A percentile compares a stretch with the other conserved stretches of the same genome.
These are phyloP conservation scores for Oehlia diaphana DNA, from an alignment of 192 early-diverging fungal genomes.

Conservation along the genomic window DNA sequence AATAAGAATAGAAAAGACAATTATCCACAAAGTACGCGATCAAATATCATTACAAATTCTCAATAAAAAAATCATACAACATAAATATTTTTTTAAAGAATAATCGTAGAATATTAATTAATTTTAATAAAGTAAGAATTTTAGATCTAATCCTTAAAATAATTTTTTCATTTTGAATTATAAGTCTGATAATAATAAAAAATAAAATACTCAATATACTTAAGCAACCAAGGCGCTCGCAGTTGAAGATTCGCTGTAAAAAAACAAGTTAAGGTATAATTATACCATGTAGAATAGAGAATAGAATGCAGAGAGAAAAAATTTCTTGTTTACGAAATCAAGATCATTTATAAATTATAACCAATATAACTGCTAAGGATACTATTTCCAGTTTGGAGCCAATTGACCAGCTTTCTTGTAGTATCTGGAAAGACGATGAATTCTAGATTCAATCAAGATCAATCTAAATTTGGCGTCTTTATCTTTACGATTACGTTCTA, in stretches of 20 bases:
- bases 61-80: neutral
- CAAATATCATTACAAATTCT: neutral
- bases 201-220: neutral
- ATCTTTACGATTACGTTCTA: slow-evolving; percentile 99
- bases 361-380: slow-evolving; percentile 40
- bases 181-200: neutral
- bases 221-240: slow-evolving; percentile 31
- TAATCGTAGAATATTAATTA: too few species aligned
- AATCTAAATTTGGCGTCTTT: slow-evolving; percentile 98
- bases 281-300: neutral
- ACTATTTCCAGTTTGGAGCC: slow-evolving; percentile 99
- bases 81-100: neutral
- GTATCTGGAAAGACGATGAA: slow-evolving; percentile 98
- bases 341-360: neutral
- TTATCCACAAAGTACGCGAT: neutral
- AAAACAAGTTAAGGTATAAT: slow-evolving; percentile 7
- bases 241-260: slow-evolving; percentile 30
- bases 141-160: neutral
- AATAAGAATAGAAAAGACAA: neutral
- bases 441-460: slow-evolving; percentile 97
- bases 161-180: neutral
- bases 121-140: too few species aligned
- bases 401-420: slow-evolving; percentile 97
- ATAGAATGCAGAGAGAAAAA: neutral
- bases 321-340: neutral